These are phyloP conservation scores for Picea abies DNA, from an alignment of 83 land plant species.

Conservation along the genomic window DNA sequence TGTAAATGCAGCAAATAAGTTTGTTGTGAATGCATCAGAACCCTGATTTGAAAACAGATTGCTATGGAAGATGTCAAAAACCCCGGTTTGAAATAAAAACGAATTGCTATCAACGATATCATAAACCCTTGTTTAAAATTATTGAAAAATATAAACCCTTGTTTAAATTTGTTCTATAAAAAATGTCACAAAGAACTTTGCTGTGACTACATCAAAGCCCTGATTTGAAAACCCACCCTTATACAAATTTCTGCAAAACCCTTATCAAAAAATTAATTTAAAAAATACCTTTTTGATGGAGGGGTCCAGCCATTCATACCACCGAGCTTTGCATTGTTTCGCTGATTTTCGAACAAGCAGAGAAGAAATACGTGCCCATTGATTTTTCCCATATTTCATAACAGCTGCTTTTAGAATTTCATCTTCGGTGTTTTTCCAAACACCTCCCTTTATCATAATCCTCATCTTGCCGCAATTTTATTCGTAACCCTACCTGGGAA, in stretches of 20 bases:
- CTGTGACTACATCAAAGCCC: too few species aligned
- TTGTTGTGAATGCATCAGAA: too few species aligned
- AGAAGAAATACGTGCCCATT: constrained; percentile 97
- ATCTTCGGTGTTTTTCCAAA: constrained; percentile 99
- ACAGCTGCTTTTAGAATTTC: constrained; percentile 98
- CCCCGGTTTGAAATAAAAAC: too few species aligned
- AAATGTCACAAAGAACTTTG: too few species aligned
- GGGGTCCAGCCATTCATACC: constrained; percentile 99
- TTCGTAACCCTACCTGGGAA: not conserved
- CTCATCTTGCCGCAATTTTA: constrained; percentile 75
- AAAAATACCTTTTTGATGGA: constrained; percentile 87
- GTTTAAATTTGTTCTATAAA: not conserved
- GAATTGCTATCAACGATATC: too few species aligned
- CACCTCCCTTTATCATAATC: constrained; percentile 99
- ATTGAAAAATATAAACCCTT: constrained; percentile 13
- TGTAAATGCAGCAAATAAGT: too few species aligned
- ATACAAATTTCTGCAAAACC: not conserved
- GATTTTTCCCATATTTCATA: constrained; percentile 99
- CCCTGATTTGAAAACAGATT: too few species aligned
- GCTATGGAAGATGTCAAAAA: too few species aligned
- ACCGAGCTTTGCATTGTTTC: constrained; percentile 97
- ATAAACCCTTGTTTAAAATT: too few species aligned
- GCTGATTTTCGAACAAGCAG: constrained; percentile 93
- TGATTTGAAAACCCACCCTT: not conserved
- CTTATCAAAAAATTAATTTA: not conserved